phyloP scores from a whole-genome alignment of 2,329 filamentous ascomycete species.

The Cordyceps cicadae region DNA sequence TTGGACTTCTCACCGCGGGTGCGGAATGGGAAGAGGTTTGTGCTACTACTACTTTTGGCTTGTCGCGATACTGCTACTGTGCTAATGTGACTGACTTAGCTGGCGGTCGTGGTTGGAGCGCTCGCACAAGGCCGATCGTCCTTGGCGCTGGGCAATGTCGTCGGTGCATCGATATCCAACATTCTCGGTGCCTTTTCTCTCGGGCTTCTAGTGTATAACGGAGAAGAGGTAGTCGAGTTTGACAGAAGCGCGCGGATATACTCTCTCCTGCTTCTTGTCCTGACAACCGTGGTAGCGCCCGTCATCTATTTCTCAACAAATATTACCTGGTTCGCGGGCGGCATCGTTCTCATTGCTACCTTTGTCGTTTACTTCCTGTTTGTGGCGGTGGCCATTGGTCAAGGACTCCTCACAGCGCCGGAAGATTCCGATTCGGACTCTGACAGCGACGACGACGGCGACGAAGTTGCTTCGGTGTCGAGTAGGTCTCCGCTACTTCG shows the following conservation, averaged over 20 bases:
- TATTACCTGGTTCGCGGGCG: not conserved
- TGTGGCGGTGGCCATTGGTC: not conserved
- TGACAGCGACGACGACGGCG: not conserved
- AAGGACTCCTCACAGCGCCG: not conserved
- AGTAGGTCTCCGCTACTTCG: not conserved
- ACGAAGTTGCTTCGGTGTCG: not conserved
- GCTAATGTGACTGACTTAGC: conserved; percentile 15
- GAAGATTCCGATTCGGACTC: not conserved
- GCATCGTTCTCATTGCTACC: not conserved
- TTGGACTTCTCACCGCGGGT: conserved; percentile 32
- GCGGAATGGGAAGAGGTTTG: not conserved
- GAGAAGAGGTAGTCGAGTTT: conserved; percentile 23
- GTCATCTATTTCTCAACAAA: conserved; percentile 16
- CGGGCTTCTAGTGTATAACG: conserved; percentile 35
- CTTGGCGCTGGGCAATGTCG: conserved; percentile 44
- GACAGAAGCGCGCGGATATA: conserved; percentile 41
- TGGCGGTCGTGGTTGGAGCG: conserved; percentile 40
- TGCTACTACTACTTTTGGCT: not conserved
- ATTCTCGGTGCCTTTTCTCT: conserved; percentile 48
- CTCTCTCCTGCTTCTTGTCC: conserved; percentile 29
- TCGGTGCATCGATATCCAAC: conserved; percentile 46
- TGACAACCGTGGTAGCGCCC: conserved; percentile 33
- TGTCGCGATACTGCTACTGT: too few species aligned
- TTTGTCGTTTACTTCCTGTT: not conserved
- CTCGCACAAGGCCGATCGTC: conserved; percentile 36